phyloP scores from a whole-genome alignment of 176 grass and related monocot species.

The Zea mays region DNA sequence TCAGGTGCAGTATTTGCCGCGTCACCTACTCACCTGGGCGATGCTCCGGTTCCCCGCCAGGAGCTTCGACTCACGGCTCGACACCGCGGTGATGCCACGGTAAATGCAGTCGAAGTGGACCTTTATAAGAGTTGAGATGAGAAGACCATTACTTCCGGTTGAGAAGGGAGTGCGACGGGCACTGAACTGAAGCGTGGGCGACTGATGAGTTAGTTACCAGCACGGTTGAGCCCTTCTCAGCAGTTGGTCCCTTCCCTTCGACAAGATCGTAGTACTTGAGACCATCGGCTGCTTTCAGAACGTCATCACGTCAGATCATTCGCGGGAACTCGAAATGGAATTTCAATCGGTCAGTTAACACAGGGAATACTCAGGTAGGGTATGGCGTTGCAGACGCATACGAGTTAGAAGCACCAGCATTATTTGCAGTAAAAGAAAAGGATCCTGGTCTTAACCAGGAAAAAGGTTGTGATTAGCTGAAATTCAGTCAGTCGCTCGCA shows the following conservation, averaged over 20 bases:
- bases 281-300: constrained; percentile 64
- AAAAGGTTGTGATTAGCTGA: background rate
- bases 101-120: constrained; percentile 94
- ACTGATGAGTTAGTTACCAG: constrained; percentile 43
- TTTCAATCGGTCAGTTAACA: background rate
- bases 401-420: background rate
- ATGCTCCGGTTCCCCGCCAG: constrained; percentile 87
- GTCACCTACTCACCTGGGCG: constrained; percentile 92
- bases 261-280: constrained; percentile 87
- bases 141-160: background rate
- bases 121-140: constrained; percentile 45
- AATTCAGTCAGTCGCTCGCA: background rate
- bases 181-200: background rate
- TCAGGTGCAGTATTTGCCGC: constrained; percentile 15
- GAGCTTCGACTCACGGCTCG: constrained; percentile 87
- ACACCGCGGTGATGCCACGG: constrained; percentile 78
- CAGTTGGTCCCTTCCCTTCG: constrained; percentile 68
- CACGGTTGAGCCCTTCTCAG: constrained; percentile 70
- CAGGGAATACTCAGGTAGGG: background rate
- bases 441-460: background rate
- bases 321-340: background rate
- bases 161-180: background rate
- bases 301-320: constrained; percentile 28
- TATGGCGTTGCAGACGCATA: background rate
- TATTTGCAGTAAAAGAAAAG: constrained; percentile 1